phyloP scores from a whole-genome alignment of 441 rosid species.

The Brassica balearica region DNA sequence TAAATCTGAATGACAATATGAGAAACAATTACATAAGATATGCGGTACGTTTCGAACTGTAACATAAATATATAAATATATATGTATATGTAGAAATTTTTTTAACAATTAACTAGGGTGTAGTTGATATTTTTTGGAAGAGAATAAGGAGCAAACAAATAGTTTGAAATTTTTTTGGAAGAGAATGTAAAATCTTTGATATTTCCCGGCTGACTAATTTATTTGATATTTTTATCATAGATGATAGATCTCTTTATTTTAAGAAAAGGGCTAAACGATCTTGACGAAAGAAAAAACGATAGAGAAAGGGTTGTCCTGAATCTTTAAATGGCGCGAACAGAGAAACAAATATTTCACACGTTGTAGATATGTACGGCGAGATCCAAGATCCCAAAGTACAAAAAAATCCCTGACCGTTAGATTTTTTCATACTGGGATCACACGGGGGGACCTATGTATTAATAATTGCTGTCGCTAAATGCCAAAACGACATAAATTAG shows the following conservation, averaged over 20 bases:
- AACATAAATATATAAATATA: too few species aligned
- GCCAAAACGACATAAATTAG: slow-evolving; percentile 26
- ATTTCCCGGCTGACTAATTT: too few species aligned
- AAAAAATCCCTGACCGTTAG: slow-evolving; percentile 42
- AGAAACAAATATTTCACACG: slow-evolving; percentile 36
- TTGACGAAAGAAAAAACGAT: background rate
- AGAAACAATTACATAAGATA: too few species aligned
- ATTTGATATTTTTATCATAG: too few species aligned
- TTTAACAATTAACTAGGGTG: too few species aligned
- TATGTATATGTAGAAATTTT: too few species aligned
- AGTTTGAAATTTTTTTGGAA: too few species aligned
- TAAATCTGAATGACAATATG: too few species aligned
- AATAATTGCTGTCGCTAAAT: slow-evolving; percentile 34
- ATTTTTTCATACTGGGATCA: slow-evolving; percentile 36
- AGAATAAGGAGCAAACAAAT: too few species aligned
- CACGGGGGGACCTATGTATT: slow-evolving; percentile 33
- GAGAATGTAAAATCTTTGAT: too few species aligned
- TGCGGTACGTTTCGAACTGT: too few species aligned
- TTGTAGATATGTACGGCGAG: slow-evolving; percentile 14
- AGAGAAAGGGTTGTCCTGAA: slow-evolving; percentile 14
- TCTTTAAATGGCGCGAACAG: slow-evolving; percentile 15
- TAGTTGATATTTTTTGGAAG: too few species aligned
- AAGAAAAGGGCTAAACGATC: background rate
- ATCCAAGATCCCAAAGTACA: slow-evolving; percentile 22
- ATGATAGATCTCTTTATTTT: background rate